Evolutionary conservation across 2,329 filamentous ascomycete genomes (phyloP).

Genomic region (Thyridium curvatum): DNA sequence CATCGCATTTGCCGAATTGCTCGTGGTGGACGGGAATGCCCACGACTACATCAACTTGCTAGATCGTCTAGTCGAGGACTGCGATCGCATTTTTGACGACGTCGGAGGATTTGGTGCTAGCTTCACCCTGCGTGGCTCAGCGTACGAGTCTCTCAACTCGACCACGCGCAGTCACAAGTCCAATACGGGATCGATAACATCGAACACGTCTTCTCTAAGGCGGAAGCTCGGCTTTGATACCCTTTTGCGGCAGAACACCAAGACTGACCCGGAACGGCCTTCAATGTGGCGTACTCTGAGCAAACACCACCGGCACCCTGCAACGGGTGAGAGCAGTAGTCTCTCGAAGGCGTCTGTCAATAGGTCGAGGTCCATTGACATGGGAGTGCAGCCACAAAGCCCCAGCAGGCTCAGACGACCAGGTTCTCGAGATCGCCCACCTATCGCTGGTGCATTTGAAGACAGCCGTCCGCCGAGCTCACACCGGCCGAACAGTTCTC

Average conservation of each 20-base stretch:
- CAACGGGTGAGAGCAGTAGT: constrained; percentile 54
- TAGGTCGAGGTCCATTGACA: constrained; percentile 74
- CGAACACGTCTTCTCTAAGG: constrained; percentile 79
- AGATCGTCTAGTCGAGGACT: constrained; percentile 84
- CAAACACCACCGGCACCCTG: constrained; percentile 62
- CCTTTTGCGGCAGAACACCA: constrained; percentile 73
- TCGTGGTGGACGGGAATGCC: constrained; percentile 71
- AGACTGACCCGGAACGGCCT: constrained; percentile 60
- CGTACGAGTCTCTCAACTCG: constrained; percentile 53
- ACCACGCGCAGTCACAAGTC: constrained; percentile 52
- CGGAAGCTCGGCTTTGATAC: constrained; percentile 77
- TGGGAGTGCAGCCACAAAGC: constrained; percentile 41
- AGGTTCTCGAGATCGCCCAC: constrained; percentile 53
- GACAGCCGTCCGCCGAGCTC: constrained; percentile 27
- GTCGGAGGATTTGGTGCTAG: constrained; percentile 24
- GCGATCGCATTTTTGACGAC: constrained; percentile 80
- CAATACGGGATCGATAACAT: constrained; percentile 69
- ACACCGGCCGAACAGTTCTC: constrained; percentile 50
- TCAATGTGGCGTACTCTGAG: constrained; percentile 86
- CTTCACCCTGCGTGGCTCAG: constrained; percentile 33
- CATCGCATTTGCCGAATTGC: constrained; percentile 78
- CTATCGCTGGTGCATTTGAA: constrained; percentile 57
- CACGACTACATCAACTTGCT: constrained; percentile 83
- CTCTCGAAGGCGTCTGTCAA: constrained; percentile 61
- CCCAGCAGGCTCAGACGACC: constrained; percentile 46